These are phyloP conservation scores for Saxispiralis lemnorum DNA, from an alignment of 495 filamentous ascomycete species.

Conservation along the genomic window DNA sequence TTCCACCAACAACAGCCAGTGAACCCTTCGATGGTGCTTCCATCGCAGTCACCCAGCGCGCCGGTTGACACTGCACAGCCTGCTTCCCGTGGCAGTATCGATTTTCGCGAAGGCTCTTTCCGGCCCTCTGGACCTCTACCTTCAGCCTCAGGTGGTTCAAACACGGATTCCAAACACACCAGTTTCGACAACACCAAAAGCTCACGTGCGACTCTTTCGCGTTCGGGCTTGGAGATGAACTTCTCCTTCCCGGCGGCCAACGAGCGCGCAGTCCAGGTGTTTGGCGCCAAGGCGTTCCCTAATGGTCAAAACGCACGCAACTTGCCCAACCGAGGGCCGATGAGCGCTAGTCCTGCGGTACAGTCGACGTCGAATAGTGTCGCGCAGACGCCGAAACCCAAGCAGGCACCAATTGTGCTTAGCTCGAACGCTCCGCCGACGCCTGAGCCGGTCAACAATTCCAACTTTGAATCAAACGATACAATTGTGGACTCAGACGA, in stretches of 20 bases:
- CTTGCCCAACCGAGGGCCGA: conserved; percentile 8
- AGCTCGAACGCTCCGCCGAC: too few relatives aligned
- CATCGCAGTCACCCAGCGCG: neutral
- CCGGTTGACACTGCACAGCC: neutral
- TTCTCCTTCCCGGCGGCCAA: conserved; percentile 10
- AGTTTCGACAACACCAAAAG: conserved; percentile 1
- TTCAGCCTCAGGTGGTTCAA: too few relatives aligned
- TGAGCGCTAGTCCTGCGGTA: neutral
- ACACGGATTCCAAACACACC: neutral
- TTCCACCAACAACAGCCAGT: conserved; percentile 2
- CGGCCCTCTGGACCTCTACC: neutral
- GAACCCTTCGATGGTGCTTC: neutral
- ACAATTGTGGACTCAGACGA: too few relatives aligned
- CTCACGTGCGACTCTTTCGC: neutral
- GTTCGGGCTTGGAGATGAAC: conserved; percentile 7
- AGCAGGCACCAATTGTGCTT: too few relatives aligned
- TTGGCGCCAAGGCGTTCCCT: conserved; percentile 6
- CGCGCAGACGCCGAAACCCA: too few relatives aligned
- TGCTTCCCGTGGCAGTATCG: neutral
- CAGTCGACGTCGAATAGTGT: neutral
- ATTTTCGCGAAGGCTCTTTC: too few relatives aligned
- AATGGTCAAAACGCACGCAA: neutral
- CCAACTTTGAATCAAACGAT: too few relatives aligned
- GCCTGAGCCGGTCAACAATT: too few relatives aligned
- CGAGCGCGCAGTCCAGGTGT: conserved; percentile 1